phyloP scores from a whole-genome alignment of 176 grass and related monocot species.

The Avena sativa region DNA sequence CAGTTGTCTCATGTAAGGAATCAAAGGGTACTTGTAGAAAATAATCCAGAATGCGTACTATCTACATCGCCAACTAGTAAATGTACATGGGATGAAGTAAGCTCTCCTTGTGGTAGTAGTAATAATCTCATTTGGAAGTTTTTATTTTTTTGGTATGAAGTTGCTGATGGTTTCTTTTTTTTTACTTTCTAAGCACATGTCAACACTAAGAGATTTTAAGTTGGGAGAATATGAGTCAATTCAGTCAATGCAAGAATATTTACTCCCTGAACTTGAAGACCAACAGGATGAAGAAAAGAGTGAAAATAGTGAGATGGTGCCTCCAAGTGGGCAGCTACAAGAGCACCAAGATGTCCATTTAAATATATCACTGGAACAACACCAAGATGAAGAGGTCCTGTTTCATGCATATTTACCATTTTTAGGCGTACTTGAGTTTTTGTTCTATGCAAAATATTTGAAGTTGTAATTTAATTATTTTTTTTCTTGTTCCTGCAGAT shows the following conservation, averaged over 20 bases:
- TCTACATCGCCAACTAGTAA: conserved; percentile 43
- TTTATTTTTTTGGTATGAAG: not conserved
- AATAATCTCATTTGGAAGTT: not conserved
- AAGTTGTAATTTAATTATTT: not conserved
- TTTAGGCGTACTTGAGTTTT: not conserved
- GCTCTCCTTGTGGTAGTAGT: not conserved
- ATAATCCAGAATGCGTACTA: conserved; percentile 42
- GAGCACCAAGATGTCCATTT: conserved; percentile 38
- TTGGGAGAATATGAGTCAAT: conserved; percentile 46
- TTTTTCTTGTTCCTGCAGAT: conserved; percentile 41
- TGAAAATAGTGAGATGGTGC: conserved; percentile 25
- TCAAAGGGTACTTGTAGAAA: conserved; percentile 65
- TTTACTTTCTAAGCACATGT: conserved; percentile 52
- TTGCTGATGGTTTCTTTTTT: conserved; percentile 36
- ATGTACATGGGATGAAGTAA: conserved; percentile 68
- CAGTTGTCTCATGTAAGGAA: conserved; percentile 69
- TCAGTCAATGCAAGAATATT: conserved; percentile 56
- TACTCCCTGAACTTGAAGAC: conserved; percentile 47
- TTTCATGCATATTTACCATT: conserved; percentile 20
- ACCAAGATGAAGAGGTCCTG: conserved; percentile 53
- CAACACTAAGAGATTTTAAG: conserved; percentile 55
- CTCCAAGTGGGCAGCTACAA: conserved; percentile 41
- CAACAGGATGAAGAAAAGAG: conserved; percentile 27
- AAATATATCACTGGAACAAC: conserved; percentile 48
- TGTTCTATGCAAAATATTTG: conserved; percentile 20